A percentile compares a stretch with the other conserved stretches of the same genome.
Conservation (phyloP, 2,329 filamentous ascomycete species). For the Penicillium hesseltinei region DNA sequence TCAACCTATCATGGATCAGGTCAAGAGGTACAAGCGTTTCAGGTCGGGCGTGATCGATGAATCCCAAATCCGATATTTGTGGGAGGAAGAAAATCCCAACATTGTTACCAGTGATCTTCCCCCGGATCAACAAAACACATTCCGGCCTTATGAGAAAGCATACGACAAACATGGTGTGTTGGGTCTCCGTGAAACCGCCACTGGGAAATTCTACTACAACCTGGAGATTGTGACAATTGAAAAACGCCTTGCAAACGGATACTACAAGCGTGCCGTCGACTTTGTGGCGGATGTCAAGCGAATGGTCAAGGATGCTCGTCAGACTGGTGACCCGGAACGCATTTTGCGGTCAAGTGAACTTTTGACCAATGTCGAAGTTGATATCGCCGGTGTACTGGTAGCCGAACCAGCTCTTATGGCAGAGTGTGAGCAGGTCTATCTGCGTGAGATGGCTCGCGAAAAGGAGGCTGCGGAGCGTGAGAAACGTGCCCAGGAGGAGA, state of each 20-base stretch:
- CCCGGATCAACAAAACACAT: constrained; percentile 56
- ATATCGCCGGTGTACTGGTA: constrained; percentile 73
- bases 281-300: constrained; percentile 85
- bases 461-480: constrained; percentile 59
- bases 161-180: constrained; percentile 75
- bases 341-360: constrained; percentile 88
- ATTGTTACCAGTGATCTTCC: constrained; percentile 60
- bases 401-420: constrained; percentile 60
- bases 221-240: constrained; percentile 90
- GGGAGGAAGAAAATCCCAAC: constrained; percentile 75
- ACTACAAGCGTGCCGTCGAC: constrained; percentile 86
- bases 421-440: constrained; percentile 80
- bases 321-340: constrained; percentile 76
- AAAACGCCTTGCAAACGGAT: constrained; percentile 93
- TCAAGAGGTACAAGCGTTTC: constrained; percentile 92
- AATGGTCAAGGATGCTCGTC: constrained; percentile 79
- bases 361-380: constrained; percentile 88
- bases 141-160: constrained; percentile 74
- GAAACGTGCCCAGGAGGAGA: constrained; percentile 6
- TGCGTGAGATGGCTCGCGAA: constrained; percentile 68
- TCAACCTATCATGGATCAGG: constrained; percentile 95
- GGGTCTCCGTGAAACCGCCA: constrained; percentile 71
- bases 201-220: constrained; percentile 90
- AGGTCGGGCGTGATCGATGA: constrained; percentile 75
- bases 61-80: constrained; percentile 72